Conservation (phyloP, 208 protist genomes). For the Novymonas esmeraldas region DNA sequence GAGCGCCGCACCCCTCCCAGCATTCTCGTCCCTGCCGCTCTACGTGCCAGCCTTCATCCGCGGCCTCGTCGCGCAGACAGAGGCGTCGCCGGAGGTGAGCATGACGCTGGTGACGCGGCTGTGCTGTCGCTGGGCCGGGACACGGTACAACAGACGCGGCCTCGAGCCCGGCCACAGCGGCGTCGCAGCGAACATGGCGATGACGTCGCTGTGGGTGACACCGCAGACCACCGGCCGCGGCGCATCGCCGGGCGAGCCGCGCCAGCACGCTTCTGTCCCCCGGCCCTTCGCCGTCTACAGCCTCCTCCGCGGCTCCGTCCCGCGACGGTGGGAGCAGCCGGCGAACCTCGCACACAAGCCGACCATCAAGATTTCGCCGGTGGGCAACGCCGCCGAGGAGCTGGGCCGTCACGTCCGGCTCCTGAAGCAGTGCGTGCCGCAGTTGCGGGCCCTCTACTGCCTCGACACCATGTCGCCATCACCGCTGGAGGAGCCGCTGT, state of each 20-base stretch:
- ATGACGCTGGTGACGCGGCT: constrained; percentile 66
- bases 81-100: constrained; percentile 14
- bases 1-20: neutral
- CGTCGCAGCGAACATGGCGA: constrained; percentile 78
- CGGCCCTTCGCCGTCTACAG: constrained; percentile 53
- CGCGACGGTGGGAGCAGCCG: constrained; percentile 78
- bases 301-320: constrained; percentile 77
- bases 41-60: constrained; percentile 74
- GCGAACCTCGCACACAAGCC: constrained; percentile 78
- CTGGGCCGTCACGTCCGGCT: constrained; percentile 47
- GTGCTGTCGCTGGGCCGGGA: constrained; percentile 77
- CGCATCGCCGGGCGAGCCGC: neutral
- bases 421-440: constrained; percentile 35
- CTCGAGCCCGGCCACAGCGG: constrained; percentile 66
- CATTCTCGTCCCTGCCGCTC: constrained; percentile 21
- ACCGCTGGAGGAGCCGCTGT: constrained; percentile 53
- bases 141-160: constrained; percentile 86
- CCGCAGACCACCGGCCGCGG: neutral
- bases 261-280: neutral
- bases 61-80: constrained; percentile 39
- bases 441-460: constrained; percentile 38
- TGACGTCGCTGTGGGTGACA: constrained; percentile 75
- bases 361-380: constrained; percentile 51
- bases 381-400: constrained; percentile 35
- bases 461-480: constrained; percentile 66